These are phyloP conservation scores for Cyberlindnera sargentensis DNA, from an alignment of 805 yeast species.

Conservation along the genomic window DNA sequence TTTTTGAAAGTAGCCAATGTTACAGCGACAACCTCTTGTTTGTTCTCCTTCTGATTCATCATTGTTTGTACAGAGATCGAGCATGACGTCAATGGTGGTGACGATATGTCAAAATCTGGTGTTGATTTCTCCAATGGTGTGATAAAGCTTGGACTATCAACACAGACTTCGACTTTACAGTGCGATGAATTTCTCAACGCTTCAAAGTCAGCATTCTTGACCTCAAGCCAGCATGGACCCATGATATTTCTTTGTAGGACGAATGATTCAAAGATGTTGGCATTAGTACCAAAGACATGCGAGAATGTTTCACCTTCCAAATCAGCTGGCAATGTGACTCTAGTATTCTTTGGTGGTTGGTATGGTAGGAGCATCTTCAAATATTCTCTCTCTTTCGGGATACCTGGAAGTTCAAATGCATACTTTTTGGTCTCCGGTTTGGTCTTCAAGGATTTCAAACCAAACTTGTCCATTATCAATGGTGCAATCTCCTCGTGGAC, in stretches of 20 bases:
- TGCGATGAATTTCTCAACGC: slow-evolving; percentile 62
- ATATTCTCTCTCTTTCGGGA: slow-evolving; percentile 77
- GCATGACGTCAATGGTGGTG: slow-evolving; percentile 68
- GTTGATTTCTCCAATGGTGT: slow-evolving; percentile 39
- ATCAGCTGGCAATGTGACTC: slow-evolving; percentile 48
- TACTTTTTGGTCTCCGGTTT: slow-evolving; percentile 71
- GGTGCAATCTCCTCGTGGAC: slow-evolving; percentile 74
- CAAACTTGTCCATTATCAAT: slow-evolving; percentile 53
- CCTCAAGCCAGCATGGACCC: slow-evolving; percentile 97
- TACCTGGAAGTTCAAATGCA: slow-evolving; percentile 77
- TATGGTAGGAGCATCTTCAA: slow-evolving; percentile 72
- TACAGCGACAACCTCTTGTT: slow-evolving; percentile 83
- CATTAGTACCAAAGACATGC: slow-evolving; percentile 71
- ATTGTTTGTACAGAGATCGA: slow-evolving; percentile 75
- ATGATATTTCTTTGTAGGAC: slow-evolving; percentile 75
- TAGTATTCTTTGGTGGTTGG: slow-evolving; percentile 49
- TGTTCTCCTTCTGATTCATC: slow-evolving; percentile 64
- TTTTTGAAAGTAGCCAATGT: slow-evolving; percentile 66
- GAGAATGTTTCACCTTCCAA: slow-evolving; percentile 70
- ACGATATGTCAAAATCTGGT: slow-evolving; percentile 28
- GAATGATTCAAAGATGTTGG: slow-evolving; percentile 77
- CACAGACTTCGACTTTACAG: slow-evolving; percentile 69
- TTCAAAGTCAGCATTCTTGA: slow-evolving; percentile 55
- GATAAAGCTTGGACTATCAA: slow-evolving; percentile 41
- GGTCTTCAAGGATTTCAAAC: slow-evolving; percentile 55